phyloP scores from a whole-genome alignment of 176 grass and related monocot genomes.

The Aegilops longissima region DNA sequence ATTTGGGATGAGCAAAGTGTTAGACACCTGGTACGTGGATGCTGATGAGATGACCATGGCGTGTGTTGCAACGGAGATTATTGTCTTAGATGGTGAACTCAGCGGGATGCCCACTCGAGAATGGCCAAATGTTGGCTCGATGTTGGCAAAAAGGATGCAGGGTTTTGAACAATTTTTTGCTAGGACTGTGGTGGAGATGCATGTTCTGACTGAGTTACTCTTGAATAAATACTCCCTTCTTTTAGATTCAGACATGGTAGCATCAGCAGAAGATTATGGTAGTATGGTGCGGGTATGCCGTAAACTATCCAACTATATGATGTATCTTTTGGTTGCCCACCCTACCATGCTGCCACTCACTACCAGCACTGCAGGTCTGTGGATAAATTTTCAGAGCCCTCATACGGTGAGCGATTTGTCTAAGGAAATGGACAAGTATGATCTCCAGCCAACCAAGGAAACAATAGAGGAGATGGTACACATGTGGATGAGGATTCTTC shows the following conservation, averaged over 20 bases:
- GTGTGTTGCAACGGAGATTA: background rate
- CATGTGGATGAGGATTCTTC: background rate
- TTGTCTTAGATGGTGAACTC: background rate
- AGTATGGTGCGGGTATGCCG: background rate
- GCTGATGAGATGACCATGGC: background rate
- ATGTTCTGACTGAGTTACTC: background rate
- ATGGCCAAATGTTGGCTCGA: background rate
- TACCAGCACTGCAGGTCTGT: background rate
- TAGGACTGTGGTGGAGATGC: background rate
- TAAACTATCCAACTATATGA: background rate
- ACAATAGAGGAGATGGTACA: background rate
- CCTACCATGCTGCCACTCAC: background rate
- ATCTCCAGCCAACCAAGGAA: background rate
- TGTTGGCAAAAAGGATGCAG: background rate
- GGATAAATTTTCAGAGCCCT: background rate
- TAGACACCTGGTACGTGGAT: background rate
- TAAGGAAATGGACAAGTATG: background rate
- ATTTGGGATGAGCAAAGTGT: background rate
- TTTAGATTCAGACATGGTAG: background rate
- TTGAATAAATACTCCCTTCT: background rate
- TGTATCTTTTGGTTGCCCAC: background rate
- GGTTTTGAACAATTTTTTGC: too few relatives aligned
- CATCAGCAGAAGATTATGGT: background rate
- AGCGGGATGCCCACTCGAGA: background rate
- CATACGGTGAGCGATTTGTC: too few relatives aligned